Evolutionary conservation across 345 rosid genomes (phyloP), one percentile per base, ranked within the genome.

Genomic region (Sisymbrium irio): DNA sequence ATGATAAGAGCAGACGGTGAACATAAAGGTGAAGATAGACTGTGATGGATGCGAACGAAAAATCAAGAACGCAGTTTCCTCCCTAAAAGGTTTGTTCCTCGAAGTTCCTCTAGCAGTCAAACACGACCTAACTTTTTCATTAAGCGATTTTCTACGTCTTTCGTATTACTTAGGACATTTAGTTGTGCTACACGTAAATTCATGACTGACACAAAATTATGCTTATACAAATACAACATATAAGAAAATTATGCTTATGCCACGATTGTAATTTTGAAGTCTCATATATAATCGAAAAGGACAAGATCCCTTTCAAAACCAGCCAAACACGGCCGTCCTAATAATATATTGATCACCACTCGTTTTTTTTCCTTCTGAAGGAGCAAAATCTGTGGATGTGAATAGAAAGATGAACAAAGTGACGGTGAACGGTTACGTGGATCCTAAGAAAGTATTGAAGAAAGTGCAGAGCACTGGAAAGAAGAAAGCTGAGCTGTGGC

Each of bases 31-130:
- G 51, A 79, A 82, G 67, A 82, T 82, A 10, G 85, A 82, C 80
- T 83, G 85, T 47, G 85, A 83, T 36, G 85, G 85, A 30, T 83
- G 85, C 55, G 85, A 83, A 78, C 82, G 85, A 51, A 80, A 81
- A 67, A 79, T 83, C 67, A 80, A 71, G 56, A 67, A 83, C 81
- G 81, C 83, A 28, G 85, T 83, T 45, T 77, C 85, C 62, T 75
- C 81, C 57, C 20, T 83, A 30, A 83, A 78, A 83, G 86, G 83
- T 83, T 77, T 1, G 37, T 20, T 17, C 17, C 71, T 60, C 49
- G 49, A 64, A 13, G 19, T 10, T 45, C 15, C 44, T 59, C 46
- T 46, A 25, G 4, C 45, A 25, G 13, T 51, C 47, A 51, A 22
- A 69, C 40, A 54, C 53, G 0, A 18, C 42, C 19, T 2, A 18